These are phyloP conservation scores for Coemansia sp. DNA, from an alignment of 192 early-diverging fungal species.

Conservation along the genomic window DNA sequence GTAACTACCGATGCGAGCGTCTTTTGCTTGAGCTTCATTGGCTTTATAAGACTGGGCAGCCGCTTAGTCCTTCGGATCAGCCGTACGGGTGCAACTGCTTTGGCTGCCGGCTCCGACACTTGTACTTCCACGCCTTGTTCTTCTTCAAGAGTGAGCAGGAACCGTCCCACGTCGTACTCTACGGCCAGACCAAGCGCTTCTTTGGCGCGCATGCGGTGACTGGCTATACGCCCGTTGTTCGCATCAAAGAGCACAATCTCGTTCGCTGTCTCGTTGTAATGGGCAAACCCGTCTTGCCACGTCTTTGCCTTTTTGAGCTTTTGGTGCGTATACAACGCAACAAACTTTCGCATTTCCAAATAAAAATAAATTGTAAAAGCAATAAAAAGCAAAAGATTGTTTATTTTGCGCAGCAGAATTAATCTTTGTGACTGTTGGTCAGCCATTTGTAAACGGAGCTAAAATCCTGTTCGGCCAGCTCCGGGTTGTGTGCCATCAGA, in stretches of 20 bases:
- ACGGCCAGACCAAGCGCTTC: slow-evolving; percentile 25
- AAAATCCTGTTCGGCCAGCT: slow-evolving; percentile 82
- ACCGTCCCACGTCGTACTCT: slow-evolving; percentile 48
- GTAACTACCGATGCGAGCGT: neutral
- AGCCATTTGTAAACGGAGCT: slow-evolving; percentile 67
- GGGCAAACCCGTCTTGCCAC: slow-evolving; percentile 52
- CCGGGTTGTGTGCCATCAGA: slow-evolving; percentile 62
- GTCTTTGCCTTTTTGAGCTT: slow-evolving; percentile 54
- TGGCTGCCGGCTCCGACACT: neutral
- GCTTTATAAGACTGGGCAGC: slow-evolving; percentile 44
- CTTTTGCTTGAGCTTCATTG: slow-evolving; percentile 19
- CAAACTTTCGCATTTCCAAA: slow-evolving; percentile 31
- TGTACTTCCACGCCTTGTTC: slow-evolving; percentile 10
- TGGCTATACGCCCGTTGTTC: slow-evolving; percentile 27
- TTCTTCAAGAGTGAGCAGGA: slow-evolving; percentile 41
- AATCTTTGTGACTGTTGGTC: too few species aligned
- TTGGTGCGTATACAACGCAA: slow-evolving; percentile 51
- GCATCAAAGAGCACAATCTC: slow-evolving; percentile 36
- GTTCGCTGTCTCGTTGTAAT: slow-evolving; percentile 27
- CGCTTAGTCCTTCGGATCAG: slow-evolving; percentile 17
- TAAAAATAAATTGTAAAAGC: neutral
- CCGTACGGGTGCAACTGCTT: neutral
- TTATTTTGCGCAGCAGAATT: neutral
- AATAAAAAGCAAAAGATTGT: neutral
- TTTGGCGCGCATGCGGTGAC: slow-evolving; percentile 33